Evolutionary conservation across 345 rosid species (phyloP), one percentile per base, ranked within the genome.

Genomic region (Eucalyptus dawsonii): DNA sequence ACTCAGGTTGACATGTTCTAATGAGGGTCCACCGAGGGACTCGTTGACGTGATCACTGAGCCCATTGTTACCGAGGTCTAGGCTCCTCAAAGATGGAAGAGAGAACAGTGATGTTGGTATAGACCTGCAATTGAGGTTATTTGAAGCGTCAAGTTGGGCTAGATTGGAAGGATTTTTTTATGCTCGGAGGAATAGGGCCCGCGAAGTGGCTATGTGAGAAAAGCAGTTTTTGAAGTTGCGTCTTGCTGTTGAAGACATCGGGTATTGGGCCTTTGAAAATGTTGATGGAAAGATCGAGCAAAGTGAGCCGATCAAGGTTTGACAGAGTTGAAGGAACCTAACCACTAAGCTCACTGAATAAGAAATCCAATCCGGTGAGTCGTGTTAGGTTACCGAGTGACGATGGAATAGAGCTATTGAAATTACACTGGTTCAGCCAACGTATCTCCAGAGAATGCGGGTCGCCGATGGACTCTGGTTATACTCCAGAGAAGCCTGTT

Each of bases 391-490:
- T 92, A 9, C 87, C 92, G 0, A 90, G 58, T 24, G 93, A 88
- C 11, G 87, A 49, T 24, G 93, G 92, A 62, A 93, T 17, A 19
- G 87, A 40, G 44, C 93, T 88, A 12, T 9, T 47, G 87, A 93
- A 22, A 12, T 80, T 87, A 86, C 92, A 89, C 4, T 2, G 0
- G 49, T 1, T 1, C 45, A 93, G 86, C 29, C 25, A 25, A 24
- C 67, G 87, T 16, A 13, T 58, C 6, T 49, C 80, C 87, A 90
- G 54, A n/a, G 69, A n/a, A 17, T 86, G 86, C 47, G 86, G 83
- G 7, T 86, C 27, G 24, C 87, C 67, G 1, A 93, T 89, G 60
- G 92, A 91, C 51, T 76, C 69, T 0, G 92, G 90, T 19, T 88
- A 44, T 40, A 31, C 50, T 62, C 92, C 91, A 8, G 67, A 50